These are phyloP conservation scores for Amanita subjunquillea DNA, from an alignment of 768 basidiomycete species.

Conservation along the genomic window DNA sequence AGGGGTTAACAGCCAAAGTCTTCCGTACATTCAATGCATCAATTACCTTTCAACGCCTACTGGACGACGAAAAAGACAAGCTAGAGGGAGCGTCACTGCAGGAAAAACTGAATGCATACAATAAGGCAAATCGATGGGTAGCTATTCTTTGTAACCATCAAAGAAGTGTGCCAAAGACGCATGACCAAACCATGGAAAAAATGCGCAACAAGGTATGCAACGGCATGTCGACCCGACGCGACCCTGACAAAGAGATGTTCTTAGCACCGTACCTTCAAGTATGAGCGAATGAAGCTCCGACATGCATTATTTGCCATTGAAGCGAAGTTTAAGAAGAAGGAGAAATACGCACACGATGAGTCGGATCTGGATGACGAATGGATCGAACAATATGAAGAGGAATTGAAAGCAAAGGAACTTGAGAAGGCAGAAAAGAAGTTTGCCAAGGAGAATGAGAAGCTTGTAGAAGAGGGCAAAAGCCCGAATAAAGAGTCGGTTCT, in stretches of 20 bases:
- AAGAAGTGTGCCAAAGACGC: slow-evolving; percentile 83
- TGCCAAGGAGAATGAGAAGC: slow-evolving; percentile 86
- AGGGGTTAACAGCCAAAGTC: slow-evolving; percentile 95
- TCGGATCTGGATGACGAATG: slow-evolving; percentile 94
- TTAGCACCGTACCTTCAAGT: slow-evolving; percentile 86
- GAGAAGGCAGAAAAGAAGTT: slow-evolving; percentile 93
- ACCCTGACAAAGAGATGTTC: slow-evolving; percentile 3
- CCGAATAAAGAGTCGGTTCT: slow-evolving; percentile 51
- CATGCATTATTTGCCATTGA: slow-evolving; percentile 77
- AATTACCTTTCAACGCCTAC: slow-evolving; percentile 84
- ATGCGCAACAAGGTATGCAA: slow-evolving; percentile 73
- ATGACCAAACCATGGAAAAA: slow-evolving; percentile 90
- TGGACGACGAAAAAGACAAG: slow-evolving; percentile 47
- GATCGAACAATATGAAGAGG: slow-evolving; percentile 71
- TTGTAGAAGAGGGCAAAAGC: slow-evolving; percentile 58
- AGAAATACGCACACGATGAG: slow-evolving; percentile 71
- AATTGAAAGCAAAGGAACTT: slow-evolving; percentile 67
- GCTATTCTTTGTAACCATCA: slow-evolving; percentile 99
- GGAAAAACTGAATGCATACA: slow-evolving; percentile 95
- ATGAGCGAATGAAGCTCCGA: slow-evolving; percentile 95
- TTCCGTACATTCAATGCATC: slow-evolving; percentile 99
- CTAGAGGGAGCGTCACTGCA: slow-evolving; percentile 64
- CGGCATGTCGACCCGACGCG: not conserved
- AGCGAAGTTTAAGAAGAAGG: slow-evolving; percentile 71
- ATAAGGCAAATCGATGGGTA: slow-evolving; percentile 93